Evolutionary conservation across 2,329 filamentous ascomycete genomes (phyloP), one percentile per base, ranked within the genome.

Genomic region (Penicillium concentricum): DNA sequence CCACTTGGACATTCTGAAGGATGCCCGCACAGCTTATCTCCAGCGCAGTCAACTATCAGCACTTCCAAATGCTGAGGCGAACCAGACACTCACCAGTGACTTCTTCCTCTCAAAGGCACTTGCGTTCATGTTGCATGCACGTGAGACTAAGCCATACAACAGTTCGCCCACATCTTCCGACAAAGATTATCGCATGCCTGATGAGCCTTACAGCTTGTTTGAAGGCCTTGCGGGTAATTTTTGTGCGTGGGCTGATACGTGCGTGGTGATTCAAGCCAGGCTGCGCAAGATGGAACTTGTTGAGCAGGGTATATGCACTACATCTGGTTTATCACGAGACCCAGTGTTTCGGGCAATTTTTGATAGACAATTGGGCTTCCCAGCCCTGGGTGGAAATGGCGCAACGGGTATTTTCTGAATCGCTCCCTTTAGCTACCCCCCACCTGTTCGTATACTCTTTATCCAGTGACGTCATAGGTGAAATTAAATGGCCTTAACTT

Each of bases 221-320:
- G 75, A 78, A 50, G 76, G 76, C 2, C 62, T 78, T 9, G 64
- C 74, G 1, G 76, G 76, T 1, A 74, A 68, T 32, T 44, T 77
- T 2, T 75, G 73, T 56, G 75, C 75, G 5, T 78, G 76, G 76
- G 68, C 73, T 18, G 75, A 78, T 28, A 67, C 74, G 5, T 76
- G 72, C 41, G 68, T 70, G 5, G 63, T 69, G 12, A 66, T 77
- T 42, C 63, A 70, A 48, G 68, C 68, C 6, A 67, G 68, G 35
- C 44, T 78, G 34, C 66, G 70, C 22, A 74, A 74, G 49, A 69
- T 72, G 52, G 68, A 73, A 41, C 24, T 72, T 2, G 57, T 58
- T 20, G 57, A 61, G 15, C 30, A 54, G 18, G 56, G 59, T 20
- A 22, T 45, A 18, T 41, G 35, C 12, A 45, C 53, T 18, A 39